These are phyloP conservation scores for Acer yangbiense DNA, from an alignment of 345 rosid genomes.

Conservation along the genomic window DNA sequence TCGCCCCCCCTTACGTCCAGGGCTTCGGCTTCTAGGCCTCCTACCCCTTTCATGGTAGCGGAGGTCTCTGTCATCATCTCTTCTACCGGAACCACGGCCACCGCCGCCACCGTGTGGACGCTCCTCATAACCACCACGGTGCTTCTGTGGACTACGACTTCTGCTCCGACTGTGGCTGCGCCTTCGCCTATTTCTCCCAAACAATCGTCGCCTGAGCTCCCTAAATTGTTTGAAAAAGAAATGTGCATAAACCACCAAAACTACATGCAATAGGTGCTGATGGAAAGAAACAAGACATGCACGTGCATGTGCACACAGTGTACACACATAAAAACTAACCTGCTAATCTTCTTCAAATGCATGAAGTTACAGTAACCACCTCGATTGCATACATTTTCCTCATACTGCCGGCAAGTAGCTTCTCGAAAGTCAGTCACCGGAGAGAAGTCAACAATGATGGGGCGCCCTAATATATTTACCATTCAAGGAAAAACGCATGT, in stretches of 20 bases:
- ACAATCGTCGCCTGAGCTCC: constrained; percentile 54
- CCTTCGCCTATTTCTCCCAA: constrained; percentile 42
- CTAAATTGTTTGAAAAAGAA: constrained; percentile 19
- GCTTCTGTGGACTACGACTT: constrained; percentile 48
- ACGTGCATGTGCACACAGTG: not conserved
- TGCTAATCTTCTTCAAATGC: constrained; percentile 64
- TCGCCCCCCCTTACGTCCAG: constrained; percentile 43
- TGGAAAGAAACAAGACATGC: no score
- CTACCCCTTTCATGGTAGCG: constrained; percentile 40
- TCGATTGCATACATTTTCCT: constrained; percentile 58
- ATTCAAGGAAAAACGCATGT: not conserved
- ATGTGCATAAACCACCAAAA: constrained; percentile 5
- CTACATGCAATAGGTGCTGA: not conserved
- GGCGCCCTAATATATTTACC: constrained; percentile 39
- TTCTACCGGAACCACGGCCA: constrained; percentile 38
- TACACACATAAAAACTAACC: constrained; percentile 22
- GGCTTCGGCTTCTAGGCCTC: constrained; percentile 53
- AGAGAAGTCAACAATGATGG: constrained; percentile 54
- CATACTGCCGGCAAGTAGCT: constrained; percentile 66
- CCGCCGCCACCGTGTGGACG: constrained; percentile 20
- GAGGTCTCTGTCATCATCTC: constrained; percentile 44
- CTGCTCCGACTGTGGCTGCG: constrained; percentile 43
- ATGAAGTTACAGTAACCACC: constrained; percentile 69
- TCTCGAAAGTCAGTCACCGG: constrained; percentile 61
- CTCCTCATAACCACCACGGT: constrained; percentile 34